These are phyloP conservation scores for Hordeum marinum DNA, from an alignment of 176 grass and related monocot genomes.

Conservation along the genomic window DNA sequence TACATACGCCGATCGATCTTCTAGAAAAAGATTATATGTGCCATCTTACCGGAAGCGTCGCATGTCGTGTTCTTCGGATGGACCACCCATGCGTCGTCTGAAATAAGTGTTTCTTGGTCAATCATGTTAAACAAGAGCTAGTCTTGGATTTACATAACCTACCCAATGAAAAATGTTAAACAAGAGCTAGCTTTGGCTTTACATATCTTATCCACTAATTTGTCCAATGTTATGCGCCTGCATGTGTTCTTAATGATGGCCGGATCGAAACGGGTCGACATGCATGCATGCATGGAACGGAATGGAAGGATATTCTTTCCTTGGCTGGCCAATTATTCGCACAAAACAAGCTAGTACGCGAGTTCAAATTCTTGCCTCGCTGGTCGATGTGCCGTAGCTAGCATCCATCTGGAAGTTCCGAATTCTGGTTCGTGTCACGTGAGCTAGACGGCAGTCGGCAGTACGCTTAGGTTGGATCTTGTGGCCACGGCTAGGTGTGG, in stretches of 20 bases:
- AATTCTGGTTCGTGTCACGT: background rate
- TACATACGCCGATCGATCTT: too few relatives aligned
- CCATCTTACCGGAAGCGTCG: background rate
- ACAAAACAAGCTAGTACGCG: background rate
- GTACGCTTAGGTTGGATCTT: background rate
- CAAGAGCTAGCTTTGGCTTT: background rate
- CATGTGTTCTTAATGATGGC: background rate
- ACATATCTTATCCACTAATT: background rate
- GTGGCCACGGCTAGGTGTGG: background rate
- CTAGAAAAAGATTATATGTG: too few relatives aligned
- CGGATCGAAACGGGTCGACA: too few relatives aligned
- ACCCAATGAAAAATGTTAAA: background rate
- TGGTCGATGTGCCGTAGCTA: background rate
- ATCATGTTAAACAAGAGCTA: too few relatives aligned
- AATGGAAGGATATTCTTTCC: background rate
- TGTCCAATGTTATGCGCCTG: background rate
- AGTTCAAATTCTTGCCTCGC: too few relatives aligned
- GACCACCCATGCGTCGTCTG: background rate
- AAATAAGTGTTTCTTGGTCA: too few relatives aligned
- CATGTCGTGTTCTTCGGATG: constrained; percentile 5
- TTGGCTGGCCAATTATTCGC: constrained; percentile 10
- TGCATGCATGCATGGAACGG: too few relatives aligned
- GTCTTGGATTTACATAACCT: too few relatives aligned
- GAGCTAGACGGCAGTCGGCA: background rate
- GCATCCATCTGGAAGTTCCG: too few relatives aligned